These are phyloP conservation scores for Linum trigynum DNA, from an alignment of 345 rosid species.

Conservation along the genomic window DNA sequence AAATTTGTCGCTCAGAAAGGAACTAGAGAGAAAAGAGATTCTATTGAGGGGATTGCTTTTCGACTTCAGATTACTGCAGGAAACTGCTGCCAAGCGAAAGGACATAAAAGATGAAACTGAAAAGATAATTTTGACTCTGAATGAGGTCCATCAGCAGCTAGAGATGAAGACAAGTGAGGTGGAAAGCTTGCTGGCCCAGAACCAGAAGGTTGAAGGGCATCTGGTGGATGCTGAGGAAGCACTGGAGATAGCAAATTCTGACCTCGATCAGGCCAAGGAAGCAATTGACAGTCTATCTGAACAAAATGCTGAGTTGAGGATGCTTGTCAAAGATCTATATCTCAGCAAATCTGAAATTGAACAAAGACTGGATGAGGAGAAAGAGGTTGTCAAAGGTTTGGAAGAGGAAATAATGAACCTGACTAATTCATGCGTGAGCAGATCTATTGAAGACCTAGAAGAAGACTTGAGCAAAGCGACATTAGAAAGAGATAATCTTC, in stretches of 20 bases:
- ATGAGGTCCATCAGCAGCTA: slow-evolving; percentile 46
- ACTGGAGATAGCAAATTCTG: slow-evolving; percentile 34
- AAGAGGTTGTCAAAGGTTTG: slow-evolving; percentile 52
- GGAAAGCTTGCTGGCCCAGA: slow-evolving; percentile 43
- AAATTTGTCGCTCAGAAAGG: slow-evolving; percentile 45
- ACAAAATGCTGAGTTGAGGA: slow-evolving; percentile 61
- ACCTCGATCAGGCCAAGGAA: slow-evolving; percentile 50
- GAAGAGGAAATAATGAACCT: slow-evolving; percentile 71
- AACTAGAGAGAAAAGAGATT: slow-evolving; percentile 68
- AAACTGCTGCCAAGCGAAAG: slow-evolving; percentile 61
- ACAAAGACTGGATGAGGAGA: slow-evolving; percentile 61
- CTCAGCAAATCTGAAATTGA: slow-evolving; percentile 54
- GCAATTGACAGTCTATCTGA: slow-evolving; percentile 40
- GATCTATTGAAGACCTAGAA: slow-evolving; percentile 39
- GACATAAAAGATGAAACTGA: slow-evolving; percentile 68
- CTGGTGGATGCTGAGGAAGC: slow-evolving; percentile 45
- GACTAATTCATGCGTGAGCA: slow-evolving; percentile 44
- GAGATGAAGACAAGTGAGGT: slow-evolving; percentile 56
- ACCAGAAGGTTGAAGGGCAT: slow-evolving; percentile 41
- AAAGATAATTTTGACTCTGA: slow-evolving; percentile 37
- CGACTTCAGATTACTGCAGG: slow-evolving; percentile 83
- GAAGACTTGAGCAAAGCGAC: slow-evolving; percentile 39
- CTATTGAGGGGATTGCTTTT: slow-evolving; percentile 76
- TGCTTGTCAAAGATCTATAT: slow-evolving; percentile 57
- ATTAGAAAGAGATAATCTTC: slow-evolving; percentile 52